Conservation (phyloP, 768 basidiomycete genomes). For the Trametes gibbosa region DNA sequence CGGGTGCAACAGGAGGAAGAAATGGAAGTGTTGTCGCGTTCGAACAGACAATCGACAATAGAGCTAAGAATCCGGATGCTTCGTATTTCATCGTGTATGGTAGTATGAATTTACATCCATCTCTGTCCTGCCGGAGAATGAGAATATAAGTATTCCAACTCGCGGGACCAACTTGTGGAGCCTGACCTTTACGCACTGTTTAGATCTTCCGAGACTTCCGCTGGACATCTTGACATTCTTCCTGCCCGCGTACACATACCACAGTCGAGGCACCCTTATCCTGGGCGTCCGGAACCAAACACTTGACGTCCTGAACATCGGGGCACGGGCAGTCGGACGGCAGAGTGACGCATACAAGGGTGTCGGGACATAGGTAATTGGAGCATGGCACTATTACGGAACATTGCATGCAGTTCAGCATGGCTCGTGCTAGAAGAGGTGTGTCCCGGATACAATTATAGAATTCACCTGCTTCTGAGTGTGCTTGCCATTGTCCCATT, state of each 20-base stretch:
- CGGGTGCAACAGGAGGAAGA: too few relatives aligned
- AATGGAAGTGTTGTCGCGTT: background rate
- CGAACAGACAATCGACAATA: too few relatives aligned
- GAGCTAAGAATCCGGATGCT: too few relatives aligned
- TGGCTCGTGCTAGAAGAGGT: background rate
- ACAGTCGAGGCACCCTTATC: slow-evolving; percentile 56
- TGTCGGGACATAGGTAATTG: slow-evolving; percentile 72
- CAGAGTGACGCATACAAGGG: slow-evolving; percentile 62
- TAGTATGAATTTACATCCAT: too few relatives aligned
- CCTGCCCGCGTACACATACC: slow-evolving; percentile 64
- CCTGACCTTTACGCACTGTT: background rate
- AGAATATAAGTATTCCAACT: background rate
- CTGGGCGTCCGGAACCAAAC: slow-evolving; percentile 62
- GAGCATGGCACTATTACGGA: slow-evolving; percentile 61
- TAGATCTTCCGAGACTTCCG: slow-evolving; percentile 37
- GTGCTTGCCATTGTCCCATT: slow-evolving; percentile 57
- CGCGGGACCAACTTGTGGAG: too few relatives aligned
- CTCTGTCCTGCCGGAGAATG: background rate
- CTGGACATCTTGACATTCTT: slow-evolving; percentile 63
- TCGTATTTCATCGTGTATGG: too few relatives aligned
- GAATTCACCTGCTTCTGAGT: slow-evolving; percentile 56
- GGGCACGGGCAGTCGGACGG: slow-evolving; percentile 79
- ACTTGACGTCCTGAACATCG: slow-evolving; percentile 71
- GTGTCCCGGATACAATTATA: background rate
- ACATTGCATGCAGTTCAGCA: background rate